Base-by-base conservation (phyloP, 2,329 filamentous ascomycete species). In the Claviceps sp. region DNA sequence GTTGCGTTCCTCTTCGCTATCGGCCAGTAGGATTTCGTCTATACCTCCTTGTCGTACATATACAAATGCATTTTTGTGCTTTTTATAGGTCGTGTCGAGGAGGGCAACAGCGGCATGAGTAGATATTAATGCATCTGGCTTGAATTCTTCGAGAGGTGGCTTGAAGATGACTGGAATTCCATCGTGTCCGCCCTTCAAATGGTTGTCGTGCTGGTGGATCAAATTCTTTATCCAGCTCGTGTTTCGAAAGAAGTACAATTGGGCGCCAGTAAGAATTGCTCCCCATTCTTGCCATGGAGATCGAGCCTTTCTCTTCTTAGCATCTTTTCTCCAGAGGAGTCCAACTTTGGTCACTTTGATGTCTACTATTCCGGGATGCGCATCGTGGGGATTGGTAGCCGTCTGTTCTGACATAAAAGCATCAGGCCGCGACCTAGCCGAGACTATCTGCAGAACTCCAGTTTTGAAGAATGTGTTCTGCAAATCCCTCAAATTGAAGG, bases 281-380 rank as follows among this genome's bases (percentile, higher is more conserved):
- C 93, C 93, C 93, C 93, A 98, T 75, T 98, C 93, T 64, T 96
- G 91, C 93, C 93, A 98, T 1, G 93, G 91, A 11, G 91, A 96
- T 44, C 91, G 80, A 0, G 89, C 85, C 68, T 94, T 95, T 70
- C 93, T 91, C 70, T 91, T 95, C 70, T 95, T 96, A 1, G 78
- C 72, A 57, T 95, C 89, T 65, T 98, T 98, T 45, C 93, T 82
- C 93, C 93, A 98, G 37, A 98, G 67, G 1, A 95, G 72, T 4
- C 93, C 93, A 48, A 98, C 90, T 67, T 97, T 98, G 45, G 91
- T 95, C 46, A 97, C 86, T 60, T 95, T 95, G 64, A 98, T 95
- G 67, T 97, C 91, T 11, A 98, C 91, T 54, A 98, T 85, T 13
- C 93, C 93, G 3, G 89, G 88, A 57, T 93, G 87, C 1, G 89